phyloP scores from a whole-genome alignment of 305 asterid genomes.

The Solanum hybrid region DNA sequence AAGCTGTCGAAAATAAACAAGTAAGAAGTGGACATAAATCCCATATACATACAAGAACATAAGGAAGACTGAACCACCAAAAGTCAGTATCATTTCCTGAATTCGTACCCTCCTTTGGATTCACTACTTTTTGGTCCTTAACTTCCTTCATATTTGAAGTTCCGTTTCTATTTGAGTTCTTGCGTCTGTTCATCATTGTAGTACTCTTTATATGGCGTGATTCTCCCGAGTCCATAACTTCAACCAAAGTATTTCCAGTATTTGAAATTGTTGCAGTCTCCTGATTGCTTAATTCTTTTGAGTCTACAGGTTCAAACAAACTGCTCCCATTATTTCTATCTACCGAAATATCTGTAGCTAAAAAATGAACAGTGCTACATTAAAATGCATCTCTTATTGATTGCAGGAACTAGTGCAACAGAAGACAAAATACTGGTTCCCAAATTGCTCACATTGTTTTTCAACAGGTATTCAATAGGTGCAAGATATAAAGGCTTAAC shows the following conservation, averaged over 20 bases:
- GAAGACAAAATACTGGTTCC: neutral
- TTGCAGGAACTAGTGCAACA: neutral
- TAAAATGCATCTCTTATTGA: neutral
- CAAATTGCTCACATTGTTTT: neutral
- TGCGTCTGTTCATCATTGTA: constrained; percentile 11
- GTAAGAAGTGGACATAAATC: neutral
- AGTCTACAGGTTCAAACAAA: constrained; percentile 12
- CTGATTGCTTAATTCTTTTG: constrained; percentile 11
- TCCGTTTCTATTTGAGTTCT: constrained; percentile 22
- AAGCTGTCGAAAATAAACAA: constrained; percentile 8
- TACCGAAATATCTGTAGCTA: constrained; percentile 21
- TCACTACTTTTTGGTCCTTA: constrained; percentile 19
- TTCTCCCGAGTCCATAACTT: constrained; percentile 17
- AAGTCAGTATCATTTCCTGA: constrained; percentile 25
- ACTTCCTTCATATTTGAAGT: constrained; percentile 20
- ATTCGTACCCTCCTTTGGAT: constrained; percentile 12
- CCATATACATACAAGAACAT: constrained; percentile 58
- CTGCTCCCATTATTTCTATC: constrained; percentile 17
- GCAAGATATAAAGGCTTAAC: neutral
- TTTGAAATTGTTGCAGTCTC: neutral
- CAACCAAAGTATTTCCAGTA: constrained; percentile 8
- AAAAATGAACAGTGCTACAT: neutral
- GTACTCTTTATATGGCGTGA: constrained; percentile 17
- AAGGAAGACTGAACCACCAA: constrained; percentile 86
- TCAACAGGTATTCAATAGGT: neutral